Percentiles rank a stretch among this genome's conserved stretches.
Evolutionary conservation across 2,329 filamentous ascomycete species (phyloP).

Genomic region (Aspergillus fructus): DNA sequence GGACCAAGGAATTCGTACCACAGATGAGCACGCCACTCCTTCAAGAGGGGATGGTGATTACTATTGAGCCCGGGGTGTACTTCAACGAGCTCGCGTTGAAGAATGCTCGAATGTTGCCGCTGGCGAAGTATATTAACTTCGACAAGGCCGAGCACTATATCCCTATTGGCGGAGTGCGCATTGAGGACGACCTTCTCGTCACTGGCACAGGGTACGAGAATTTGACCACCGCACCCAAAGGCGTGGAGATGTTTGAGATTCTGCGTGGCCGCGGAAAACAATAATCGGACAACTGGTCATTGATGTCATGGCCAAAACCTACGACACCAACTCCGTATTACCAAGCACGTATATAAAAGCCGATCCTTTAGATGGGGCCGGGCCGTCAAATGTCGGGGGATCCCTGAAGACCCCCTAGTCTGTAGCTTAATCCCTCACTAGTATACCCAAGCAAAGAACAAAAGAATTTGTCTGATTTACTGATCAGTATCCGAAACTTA

Average conservation of each 20-base stretch:
- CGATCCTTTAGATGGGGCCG: background rate
- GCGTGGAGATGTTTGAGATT: conserved; percentile 51
- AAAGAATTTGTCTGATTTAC: background rate
- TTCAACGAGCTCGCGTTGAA: conserved; percentile 40
- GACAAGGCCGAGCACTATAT: conserved; percentile 40
- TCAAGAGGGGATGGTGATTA: conserved; percentile 57
- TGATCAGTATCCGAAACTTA: too few species aligned
- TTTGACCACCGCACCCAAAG: conserved; percentile 69
- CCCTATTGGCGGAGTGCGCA: conserved; percentile 45
- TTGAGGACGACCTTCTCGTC: conserved; percentile 65
- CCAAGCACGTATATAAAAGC: background rate
- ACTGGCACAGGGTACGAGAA: conserved; percentile 70
- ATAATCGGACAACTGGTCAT: background rate
- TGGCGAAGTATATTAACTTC: conserved; percentile 40
- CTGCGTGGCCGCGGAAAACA: conserved; percentile 29
- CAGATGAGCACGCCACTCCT: conserved; percentile 30
- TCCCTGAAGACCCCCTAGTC: background rate
- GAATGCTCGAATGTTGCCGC: conserved; percentile 30
- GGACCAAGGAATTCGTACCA: conserved; percentile 28
- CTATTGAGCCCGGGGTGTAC: conserved; percentile 55
- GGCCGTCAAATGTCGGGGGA: background rate
- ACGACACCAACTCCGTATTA: background rate
- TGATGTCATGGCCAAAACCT: background rate
- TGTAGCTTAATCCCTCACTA: background rate
- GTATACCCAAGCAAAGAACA: background rate